Conservation (phyloP, 179 eudicot species). For the Silene vulgaris region DNA sequence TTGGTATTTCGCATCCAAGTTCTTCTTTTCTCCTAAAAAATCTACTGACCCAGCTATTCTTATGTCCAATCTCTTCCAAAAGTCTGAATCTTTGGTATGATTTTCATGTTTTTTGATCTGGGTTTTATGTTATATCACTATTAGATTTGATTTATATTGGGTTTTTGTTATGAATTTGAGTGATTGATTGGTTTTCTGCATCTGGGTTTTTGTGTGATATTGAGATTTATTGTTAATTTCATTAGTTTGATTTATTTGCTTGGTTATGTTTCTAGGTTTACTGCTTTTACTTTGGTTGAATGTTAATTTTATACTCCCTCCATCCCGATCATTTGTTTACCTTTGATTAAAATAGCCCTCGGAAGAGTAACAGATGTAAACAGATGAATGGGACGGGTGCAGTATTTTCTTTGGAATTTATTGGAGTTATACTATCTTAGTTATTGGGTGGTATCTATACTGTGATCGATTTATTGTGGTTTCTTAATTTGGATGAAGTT, state of each 20-base stretch:
- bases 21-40: too few species aligned
- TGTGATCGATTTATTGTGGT: neutral
- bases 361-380: too few species aligned
- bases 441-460: neutral
- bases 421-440: neutral
- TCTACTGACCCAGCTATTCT: conserved; percentile 45
- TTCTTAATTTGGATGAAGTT: conserved; percentile 1
- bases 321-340: too few species aligned
- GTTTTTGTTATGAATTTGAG: conserved; percentile 6
- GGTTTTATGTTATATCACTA: neutral
- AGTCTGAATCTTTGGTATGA: conserved; percentile 71
- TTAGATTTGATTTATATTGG: neutral
- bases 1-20: conserved; percentile 54
- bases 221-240: neutral
- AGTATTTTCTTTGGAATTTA: neutral
- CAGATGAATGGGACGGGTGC: too few species aligned
- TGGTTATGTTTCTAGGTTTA: neutral
- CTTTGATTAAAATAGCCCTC: too few species aligned
- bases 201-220: neutral
- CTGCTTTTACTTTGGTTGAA: neutral
- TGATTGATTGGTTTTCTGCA: neutral
- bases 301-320: neutral
- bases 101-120: conserved; percentile 9
- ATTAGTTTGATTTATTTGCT: neutral
- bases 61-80: conserved; percentile 77